Conservation (phyloP, 1,284 basidiomycete genomes). For the Trametes pubescens region DNA sequence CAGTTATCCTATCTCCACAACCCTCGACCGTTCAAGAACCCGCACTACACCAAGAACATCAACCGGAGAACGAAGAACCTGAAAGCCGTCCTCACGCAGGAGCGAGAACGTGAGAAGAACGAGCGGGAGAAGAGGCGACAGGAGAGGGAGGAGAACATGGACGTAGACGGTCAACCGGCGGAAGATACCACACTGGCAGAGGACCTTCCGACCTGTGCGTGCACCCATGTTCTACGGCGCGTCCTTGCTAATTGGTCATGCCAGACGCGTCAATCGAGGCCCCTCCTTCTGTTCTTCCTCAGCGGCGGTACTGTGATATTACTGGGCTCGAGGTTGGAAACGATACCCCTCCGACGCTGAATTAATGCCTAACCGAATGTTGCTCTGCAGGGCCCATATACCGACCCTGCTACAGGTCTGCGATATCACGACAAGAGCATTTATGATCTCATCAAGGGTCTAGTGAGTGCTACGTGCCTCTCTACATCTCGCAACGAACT, state of each 20-base stretch:
- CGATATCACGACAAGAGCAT: constrained; percentile 89
- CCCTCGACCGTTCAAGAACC: constrained; percentile 80
- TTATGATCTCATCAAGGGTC: constrained; percentile 81
- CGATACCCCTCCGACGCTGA: neutral
- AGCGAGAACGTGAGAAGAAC: constrained; percentile 72
- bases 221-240: neutral
- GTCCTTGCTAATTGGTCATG: neutral
- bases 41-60: constrained; percentile 69
- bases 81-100: constrained; percentile 77
- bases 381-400: constrained; percentile 75
- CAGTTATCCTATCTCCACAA: constrained; percentile 73
- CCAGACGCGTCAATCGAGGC: constrained; percentile 86
- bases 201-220: constrained; percentile 74
- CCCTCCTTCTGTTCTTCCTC: constrained; percentile 82
- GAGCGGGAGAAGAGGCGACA: constrained; percentile 67
- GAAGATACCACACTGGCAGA: constrained; percentile 50
- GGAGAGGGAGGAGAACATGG: constrained; percentile 55
- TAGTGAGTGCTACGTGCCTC: constrained; percentile 57
- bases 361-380: neutral
- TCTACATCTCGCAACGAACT: too few relatives aligned
- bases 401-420: constrained; percentile 82
- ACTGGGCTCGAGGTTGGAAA: constrained; percentile 79
- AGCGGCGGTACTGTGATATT: constrained; percentile 86
- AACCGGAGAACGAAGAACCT: constrained; percentile 78
- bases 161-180: constrained; percentile 44